phyloP scores from a whole-genome alignment of 2,329 filamentous ascomycete genomes.

The Nemania abortiva region DNA sequence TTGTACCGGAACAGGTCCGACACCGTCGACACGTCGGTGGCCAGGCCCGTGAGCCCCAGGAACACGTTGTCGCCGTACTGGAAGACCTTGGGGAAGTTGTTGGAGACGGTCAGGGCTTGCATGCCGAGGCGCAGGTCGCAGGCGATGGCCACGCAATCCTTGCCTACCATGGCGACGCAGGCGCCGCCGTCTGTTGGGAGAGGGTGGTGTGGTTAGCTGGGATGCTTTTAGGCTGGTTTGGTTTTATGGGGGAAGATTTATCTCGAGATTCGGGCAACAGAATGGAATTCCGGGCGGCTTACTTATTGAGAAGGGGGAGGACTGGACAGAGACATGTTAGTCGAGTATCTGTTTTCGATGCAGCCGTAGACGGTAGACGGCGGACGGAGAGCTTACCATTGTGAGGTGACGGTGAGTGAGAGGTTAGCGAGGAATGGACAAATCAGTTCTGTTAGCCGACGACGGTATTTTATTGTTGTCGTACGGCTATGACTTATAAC shows the following conservation, averaged over 20 bases:
- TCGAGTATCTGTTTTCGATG: slow-evolving; percentile 50
- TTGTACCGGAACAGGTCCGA: slow-evolving; percentile 99
- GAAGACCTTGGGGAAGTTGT: slow-evolving; percentile 99
- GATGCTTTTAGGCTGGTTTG: background rate
- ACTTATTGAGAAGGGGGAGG: slow-evolving; percentile 97
- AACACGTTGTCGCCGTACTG: slow-evolving; percentile 95
- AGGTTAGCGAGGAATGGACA: background rate
- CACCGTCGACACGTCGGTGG: slow-evolving; percentile 94
- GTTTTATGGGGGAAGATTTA: background rate
- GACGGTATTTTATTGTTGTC: background rate
- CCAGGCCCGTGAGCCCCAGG: slow-evolving; percentile 94
- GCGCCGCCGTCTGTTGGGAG: slow-evolving; percentile 78
- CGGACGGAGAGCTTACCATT: slow-evolving; percentile 51
- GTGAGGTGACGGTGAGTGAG: slow-evolving; percentile 35
- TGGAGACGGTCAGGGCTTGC: slow-evolving; percentile 95
- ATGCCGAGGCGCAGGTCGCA: slow-evolving; percentile 98
- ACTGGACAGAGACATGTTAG: slow-evolving; percentile 62
- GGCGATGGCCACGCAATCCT: slow-evolving; percentile 99
- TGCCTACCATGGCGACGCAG: slow-evolving; percentile 98
- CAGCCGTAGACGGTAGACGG: slow-evolving; percentile 23
- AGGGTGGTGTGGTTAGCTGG: slow-evolving; percentile 20
- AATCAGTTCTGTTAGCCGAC: background rate
- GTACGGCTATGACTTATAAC: background rate
- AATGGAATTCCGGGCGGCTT: slow-evolving; percentile 51
- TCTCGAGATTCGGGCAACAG: background rate